These are phyloP conservation scores for Metschnikowia orientalis DNA, from an alignment of 805 yeast species.

Conservation along the genomic window DNA sequence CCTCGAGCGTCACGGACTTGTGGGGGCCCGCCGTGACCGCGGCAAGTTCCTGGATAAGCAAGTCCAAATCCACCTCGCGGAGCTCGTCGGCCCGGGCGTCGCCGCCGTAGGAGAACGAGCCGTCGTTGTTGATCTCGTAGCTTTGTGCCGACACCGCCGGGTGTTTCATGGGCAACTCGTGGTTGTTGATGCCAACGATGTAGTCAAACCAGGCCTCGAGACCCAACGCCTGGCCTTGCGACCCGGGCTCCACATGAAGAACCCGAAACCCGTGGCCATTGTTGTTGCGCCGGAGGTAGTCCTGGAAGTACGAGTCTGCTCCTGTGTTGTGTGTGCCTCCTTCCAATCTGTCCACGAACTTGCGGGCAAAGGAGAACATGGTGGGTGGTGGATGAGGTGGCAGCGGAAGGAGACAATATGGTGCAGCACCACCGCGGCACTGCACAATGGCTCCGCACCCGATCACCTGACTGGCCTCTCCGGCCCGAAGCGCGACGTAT, in stretches of 20 bases:
- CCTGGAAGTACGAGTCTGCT: slow-evolving; percentile 34
- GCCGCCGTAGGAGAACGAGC: slow-evolving; percentile 36
- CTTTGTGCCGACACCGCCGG: slow-evolving; percentile 23
- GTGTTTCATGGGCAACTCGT: slow-evolving; percentile 45
- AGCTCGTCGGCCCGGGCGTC: slow-evolving; percentile 31
- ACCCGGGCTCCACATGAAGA: slow-evolving; percentile 35
- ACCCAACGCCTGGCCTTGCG: slow-evolving; percentile 30
- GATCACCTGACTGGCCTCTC: too few relatives aligned
- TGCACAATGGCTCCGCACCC: too few relatives aligned
- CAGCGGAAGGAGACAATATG: too few relatives aligned
- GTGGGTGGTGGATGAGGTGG: too few relatives aligned
- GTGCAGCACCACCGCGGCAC: too few relatives aligned
- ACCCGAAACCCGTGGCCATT: slow-evolving; percentile 41
- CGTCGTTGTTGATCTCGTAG: slow-evolving; percentile 39
- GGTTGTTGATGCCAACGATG: slow-evolving; percentile 75
- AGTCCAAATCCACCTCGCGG: slow-evolving; percentile 37
- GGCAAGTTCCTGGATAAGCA: slow-evolving; percentile 40
- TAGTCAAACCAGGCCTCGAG: slow-evolving; percentile 87
- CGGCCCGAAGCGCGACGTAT: too few relatives aligned
- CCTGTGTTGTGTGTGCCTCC: slow-evolving; percentile 17
- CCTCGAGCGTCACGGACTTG: slow-evolving; percentile 48
- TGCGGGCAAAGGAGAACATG: slow-evolving; percentile 45
- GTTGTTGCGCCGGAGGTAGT: slow-evolving; percentile 30
- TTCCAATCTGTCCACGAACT: slow-evolving; percentile 38
- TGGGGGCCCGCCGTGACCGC: slow-evolving; percentile 29